Base-by-base conservation (phyloP, 495 filamentous ascomycete genomes). In the Pyrenopolyporus hunteri region DNA sequence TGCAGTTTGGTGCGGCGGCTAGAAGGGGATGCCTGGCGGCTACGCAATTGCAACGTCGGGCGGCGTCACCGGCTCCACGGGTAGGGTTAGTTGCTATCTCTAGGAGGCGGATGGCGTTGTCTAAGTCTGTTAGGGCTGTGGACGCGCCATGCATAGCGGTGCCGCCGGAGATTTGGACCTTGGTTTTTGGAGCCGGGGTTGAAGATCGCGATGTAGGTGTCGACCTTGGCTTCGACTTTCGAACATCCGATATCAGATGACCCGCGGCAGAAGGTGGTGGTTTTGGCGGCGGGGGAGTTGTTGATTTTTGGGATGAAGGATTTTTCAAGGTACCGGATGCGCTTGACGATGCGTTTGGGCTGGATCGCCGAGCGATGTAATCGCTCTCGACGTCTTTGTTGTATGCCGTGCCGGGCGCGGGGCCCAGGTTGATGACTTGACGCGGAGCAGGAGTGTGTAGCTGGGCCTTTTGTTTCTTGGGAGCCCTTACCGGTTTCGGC, bases 11-110 rank as follows among this genome's bases (percentile, higher is more conserved):
- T 0, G 92, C 90, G 0, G 93, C 90, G 7, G 82, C 82, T 8
- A 97, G 86, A 7, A 97, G 79, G 3, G 95, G 89, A 66, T 98
- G 94, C 1, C 90, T 82, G 2, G 88, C 80, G 0, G 89, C 94
- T 57, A 91, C 89, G 76, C 94, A 98, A 66, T 85, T 87, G 71
- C 94, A 98, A 57, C 82, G 82, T 31, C 87, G 83, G 9, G 82
- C 73, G 39, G 81, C 78, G 22, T 80, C 52, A 46, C 78, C 77
- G 4, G 75, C 67, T 22, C 80, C 66, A 13, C 89, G 77, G 0
- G 85, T 82, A 0, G 92, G 91, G 70, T 97, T 96, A 6, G 92
- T 97, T 44, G 88, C 89, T 36, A 95, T 83, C 64, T 98, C 94
- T 40, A 98, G 84, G 11, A 86, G 78, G n/a, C 91, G 87, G 62